Evolutionary conservation across 345 rosid species (phyloP).

Genomic region (Rhodomyrtus tomentosa): DNA sequence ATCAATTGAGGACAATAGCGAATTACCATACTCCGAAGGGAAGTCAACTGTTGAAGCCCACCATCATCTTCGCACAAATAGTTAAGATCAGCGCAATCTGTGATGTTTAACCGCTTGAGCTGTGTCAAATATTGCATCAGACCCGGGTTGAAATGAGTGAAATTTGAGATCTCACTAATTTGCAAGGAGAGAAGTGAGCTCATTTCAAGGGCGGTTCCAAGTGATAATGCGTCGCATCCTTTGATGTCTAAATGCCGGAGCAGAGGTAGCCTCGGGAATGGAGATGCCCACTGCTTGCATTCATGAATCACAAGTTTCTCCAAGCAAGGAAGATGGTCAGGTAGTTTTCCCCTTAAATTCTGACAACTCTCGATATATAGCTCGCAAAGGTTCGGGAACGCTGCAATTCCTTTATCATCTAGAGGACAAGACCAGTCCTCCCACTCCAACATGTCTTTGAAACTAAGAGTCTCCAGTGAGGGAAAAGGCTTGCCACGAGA

Average conservation of each 20-base stretch:
- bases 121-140: not conserved
- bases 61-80: not conserved
- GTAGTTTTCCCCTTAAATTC: not conserved
- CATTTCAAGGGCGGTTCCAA: not conserved
- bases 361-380: not conserved
- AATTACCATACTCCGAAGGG: not conserved
- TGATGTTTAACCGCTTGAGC: not conserved
- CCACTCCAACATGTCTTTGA: slow-evolving; percentile 6
- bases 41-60: not conserved
- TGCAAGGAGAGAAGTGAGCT: slow-evolving; percentile 1
- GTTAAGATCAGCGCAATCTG: not conserved
- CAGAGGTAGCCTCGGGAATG: not conserved
- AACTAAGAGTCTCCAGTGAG: slow-evolving; percentile 16
- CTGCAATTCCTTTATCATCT: not conserved
- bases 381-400: slow-evolving; percentile 3
- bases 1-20: not conserved
- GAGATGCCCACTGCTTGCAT: not conserved
- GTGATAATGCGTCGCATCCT: not conserved
- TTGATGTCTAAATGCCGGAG: not conserved
- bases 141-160: not conserved
- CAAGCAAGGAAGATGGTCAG: not conserved
- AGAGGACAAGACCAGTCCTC: not conserved
- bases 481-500: slow-evolving; percentile 18
- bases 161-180: not conserved
- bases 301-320: slow-evolving; percentile 1